phyloP scores from a whole-genome alignment of 257 asterid species.

The Solanum pinnatisectum region DNA sequence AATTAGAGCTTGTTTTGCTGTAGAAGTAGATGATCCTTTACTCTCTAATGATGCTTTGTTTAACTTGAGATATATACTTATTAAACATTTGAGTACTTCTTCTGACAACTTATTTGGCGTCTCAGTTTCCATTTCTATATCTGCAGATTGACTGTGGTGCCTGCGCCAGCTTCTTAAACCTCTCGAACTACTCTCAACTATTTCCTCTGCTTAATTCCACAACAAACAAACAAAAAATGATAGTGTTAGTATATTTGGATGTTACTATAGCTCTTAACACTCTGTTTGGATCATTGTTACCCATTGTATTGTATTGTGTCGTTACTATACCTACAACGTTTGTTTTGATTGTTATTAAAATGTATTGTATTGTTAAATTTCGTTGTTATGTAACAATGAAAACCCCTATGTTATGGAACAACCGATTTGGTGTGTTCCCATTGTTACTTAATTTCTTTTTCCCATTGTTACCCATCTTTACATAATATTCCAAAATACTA shows the following conservation, averaged over 20 bases:
- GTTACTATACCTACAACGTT: too few relatives aligned
- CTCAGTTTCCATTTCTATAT: constrained; percentile 23
- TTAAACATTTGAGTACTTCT: constrained; percentile 65
- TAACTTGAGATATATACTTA: constrained; percentile 51
- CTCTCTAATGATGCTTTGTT: constrained; percentile 41
- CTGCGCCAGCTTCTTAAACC: constrained; percentile 20
- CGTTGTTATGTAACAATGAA: too few relatives aligned
- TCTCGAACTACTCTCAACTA: constrained; percentile 27
- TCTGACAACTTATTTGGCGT: constrained; percentile 69
- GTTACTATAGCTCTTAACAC: not conserved
- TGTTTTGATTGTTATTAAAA: too few relatives aligned
- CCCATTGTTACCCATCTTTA: too few relatives aligned
- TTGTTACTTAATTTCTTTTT: too few relatives aligned
- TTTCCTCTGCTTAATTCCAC: constrained; percentile 23
- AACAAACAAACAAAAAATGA: not conserved
- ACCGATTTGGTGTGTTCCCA: too few relatives aligned
- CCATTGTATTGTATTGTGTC: too few relatives aligned
- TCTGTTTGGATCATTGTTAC: too few relatives aligned
- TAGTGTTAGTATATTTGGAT: not conserved
- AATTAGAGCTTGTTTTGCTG: constrained; percentile 29
- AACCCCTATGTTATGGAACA: too few relatives aligned
- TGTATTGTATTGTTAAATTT: too few relatives aligned
- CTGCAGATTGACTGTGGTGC: constrained; percentile 4
- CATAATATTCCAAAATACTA: too few relatives aligned
- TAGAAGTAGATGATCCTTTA: constrained; percentile 22